Evolutionary conservation across 2,329 filamentous ascomycete genomes (phyloP), one percentile per base, ranked within the genome.

Genomic region (Lithohypha guttulata): DNA sequence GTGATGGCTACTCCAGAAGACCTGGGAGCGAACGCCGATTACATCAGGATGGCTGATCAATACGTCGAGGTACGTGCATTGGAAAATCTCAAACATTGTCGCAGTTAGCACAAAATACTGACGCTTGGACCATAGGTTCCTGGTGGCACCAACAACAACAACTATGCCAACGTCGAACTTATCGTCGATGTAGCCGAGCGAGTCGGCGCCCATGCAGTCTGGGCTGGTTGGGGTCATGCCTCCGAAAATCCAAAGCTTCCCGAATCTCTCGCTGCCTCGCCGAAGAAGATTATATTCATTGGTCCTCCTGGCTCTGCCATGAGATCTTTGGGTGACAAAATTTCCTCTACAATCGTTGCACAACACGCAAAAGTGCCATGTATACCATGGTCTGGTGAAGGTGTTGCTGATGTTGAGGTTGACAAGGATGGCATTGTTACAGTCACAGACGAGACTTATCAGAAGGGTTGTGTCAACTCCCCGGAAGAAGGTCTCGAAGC

Each of bases 1-100:
- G 91, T 98, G 60, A 98, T 98, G 91, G 91, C 91, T 53, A 98
- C 91, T 26, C 91, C 91, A 34, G 91, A 98, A 68, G 91, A 98
- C 79, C 66, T 98, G 59, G 78, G 81, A 61, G 91, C 91, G 60
- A 98, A 98, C 63, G 91, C 91, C 52, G 91, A 98, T 66, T 98
- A 98, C 69, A 98, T 98, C 61, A 79, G 91, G 61, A 96, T 98
- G 91, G 91, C 91, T 22, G 91, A 98, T 66, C 85, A 95, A 73
- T 98, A 98, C 63, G 91, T 98, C 54, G 91, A 98, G 68, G 71
- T 75, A 60, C 38, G 66, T 52, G 37, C 22, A 25, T 15, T 7
- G 13, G 26, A 21, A 26, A 30, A 18, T 8, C 33, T 17, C 25
- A 23, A 42, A 33, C n/a, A 8, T 7, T 33, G 30, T 18, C 8